These are phyloP conservation scores for Aechmea fasciata DNA, from an alignment of 176 grass and related monocot genomes.

Conservation along the genomic window DNA sequence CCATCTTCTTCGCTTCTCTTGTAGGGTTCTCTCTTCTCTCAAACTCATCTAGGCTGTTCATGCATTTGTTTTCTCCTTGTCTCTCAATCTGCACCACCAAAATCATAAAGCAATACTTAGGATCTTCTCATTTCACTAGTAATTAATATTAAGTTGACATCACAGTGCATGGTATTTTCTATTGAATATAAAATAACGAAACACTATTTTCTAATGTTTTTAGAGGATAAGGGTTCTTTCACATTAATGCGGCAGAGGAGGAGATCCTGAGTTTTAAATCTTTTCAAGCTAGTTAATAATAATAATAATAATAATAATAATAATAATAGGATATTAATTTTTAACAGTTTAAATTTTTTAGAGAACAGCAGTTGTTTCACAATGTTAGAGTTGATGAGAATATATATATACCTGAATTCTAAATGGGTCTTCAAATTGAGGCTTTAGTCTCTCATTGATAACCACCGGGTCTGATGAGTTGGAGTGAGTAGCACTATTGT, in stretches of 20 bases:
- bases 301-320: too few relatives aligned
- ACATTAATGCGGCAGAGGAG: too few relatives aligned
- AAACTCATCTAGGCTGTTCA: conserved; percentile 7
- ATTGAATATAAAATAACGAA: too few relatives aligned
- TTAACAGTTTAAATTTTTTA: not conserved
- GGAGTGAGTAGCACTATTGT: not conserved
- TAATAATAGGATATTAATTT: too few relatives aligned
- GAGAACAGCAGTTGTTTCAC: too few relatives aligned
- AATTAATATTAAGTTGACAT: too few relatives aligned
- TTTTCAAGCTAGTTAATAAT: too few relatives aligned
- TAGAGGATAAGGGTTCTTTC: too few relatives aligned
- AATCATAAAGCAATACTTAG: not conserved
- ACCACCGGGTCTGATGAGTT: conserved; percentile 29
- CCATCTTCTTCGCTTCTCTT: conserved; percentile 24
- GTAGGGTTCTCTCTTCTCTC: conserved; percentile 7
- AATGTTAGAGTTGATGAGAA: not conserved
- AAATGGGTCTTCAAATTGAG: conserved; percentile 26
- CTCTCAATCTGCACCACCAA: conserved; percentile 21
- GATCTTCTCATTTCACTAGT: too few relatives aligned
- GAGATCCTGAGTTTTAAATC: too few relatives aligned
- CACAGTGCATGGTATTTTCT: too few relatives aligned
- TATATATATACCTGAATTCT: conserved; percentile 29
- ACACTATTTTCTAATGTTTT: too few relatives aligned
- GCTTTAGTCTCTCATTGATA: conserved; percentile 32
- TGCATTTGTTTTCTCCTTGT: conserved; percentile 6